phyloP scores from a whole-genome alignment of 164 flowering plant genomes.

The Cinnamomum chago region DNA sequence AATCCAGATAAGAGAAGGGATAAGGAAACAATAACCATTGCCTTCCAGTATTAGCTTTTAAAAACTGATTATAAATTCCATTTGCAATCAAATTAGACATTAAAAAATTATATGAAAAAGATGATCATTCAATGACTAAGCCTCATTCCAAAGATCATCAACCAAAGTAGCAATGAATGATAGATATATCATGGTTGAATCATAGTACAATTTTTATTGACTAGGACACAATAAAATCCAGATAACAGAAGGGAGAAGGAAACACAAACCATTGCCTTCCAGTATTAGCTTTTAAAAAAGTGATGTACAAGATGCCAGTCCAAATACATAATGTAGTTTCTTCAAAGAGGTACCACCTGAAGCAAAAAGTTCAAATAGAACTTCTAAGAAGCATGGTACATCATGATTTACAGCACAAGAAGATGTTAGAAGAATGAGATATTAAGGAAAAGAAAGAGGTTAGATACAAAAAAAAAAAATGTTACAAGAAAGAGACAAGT shows the following conservation, averaged over 20 bases:
- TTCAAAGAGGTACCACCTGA: constrained; percentile 91
- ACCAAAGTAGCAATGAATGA: neutral
- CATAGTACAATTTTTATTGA: neutral
- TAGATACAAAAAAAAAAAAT: no score
- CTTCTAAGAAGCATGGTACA: no score
- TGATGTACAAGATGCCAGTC: constrained; percentile 76
- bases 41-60: constrained; percentile 47
- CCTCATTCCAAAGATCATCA: neutral
- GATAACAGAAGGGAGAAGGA: neutral
- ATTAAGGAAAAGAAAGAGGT: no score
- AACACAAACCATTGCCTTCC: constrained; percentile 57
- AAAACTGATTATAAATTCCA: constrained; percentile 41
- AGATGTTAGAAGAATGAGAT: no score
- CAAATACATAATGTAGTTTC: constrained; percentile 84
- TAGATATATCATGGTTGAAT: neutral
- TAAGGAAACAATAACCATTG: constrained; percentile 48
- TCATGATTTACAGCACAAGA: no score
- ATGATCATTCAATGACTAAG: neutral
- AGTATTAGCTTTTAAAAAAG: constrained; percentile 53
- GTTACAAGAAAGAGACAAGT: no score
- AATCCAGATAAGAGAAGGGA: neutral
- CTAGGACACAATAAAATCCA: neutral
- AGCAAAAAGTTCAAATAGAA: constrained; percentile 4
- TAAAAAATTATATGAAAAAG: no score
- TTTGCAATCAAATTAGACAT: neutral